Evolutionary conservation across 2,329 filamentous ascomycete genomes (phyloP).

Genomic region (Aspergillus ruber): DNA sequence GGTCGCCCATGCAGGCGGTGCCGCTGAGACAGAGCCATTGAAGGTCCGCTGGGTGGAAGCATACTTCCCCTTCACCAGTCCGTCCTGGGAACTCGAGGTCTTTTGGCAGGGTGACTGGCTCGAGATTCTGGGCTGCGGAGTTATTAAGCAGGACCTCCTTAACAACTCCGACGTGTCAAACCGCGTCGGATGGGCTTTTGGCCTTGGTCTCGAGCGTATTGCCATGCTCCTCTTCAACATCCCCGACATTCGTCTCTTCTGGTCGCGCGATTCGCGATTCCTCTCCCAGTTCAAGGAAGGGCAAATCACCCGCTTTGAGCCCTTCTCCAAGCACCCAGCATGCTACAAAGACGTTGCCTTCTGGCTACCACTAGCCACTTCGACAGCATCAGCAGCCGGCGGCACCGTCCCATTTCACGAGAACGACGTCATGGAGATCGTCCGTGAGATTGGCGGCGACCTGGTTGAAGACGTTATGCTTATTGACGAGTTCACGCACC

Average conservation of each 20-base stretch:
- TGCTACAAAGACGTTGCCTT: conserved; percentile 93
- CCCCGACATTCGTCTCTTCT: conserved; percentile 93
- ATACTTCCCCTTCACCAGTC: conserved; percentile 95
- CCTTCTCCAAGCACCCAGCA: conserved; percentile 85
- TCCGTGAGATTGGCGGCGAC: conserved; percentile 75
- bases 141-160: conserved; percentile 77
- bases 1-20: conserved; percentile 40
- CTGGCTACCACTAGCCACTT: conserved; percentile 59
- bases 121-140: conserved; percentile 87
- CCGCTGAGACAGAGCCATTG: conserved; percentile 60
- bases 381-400: conserved; percentile 32
- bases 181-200: conserved; percentile 90
- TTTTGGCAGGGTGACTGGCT: conserved; percentile 94
- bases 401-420: conserved; percentile 63
- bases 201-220: conserved; percentile 85
- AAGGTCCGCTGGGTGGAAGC: conserved; percentile 91
- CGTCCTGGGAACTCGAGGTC: conserved; percentile 93
- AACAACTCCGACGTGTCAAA: conserved; percentile 67
- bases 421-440: conserved; percentile 95
- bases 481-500: conserved; percentile 82
- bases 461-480: conserved; percentile 79
- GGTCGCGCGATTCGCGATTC: conserved; percentile 81
- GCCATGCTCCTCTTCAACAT: conserved; percentile 97
- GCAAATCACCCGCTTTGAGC: conserved; percentile 60
- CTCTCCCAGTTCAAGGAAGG: conserved; percentile 66